Base-by-base conservation (phyloP, 2,329 filamentous ascomycete species). In the Xylariaceae sp. region DNA sequence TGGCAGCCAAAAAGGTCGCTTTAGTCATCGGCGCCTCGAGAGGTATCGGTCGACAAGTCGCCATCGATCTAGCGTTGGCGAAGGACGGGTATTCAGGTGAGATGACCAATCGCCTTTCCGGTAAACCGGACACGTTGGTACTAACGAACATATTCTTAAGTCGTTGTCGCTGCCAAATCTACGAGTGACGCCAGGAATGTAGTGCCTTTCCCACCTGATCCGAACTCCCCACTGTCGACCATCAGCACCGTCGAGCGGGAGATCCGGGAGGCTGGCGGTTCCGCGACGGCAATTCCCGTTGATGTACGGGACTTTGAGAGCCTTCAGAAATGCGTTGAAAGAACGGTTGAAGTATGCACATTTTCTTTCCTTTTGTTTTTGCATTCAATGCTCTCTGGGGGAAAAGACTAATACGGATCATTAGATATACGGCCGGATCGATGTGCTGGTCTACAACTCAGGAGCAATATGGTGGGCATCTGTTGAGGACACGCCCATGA, bases 381-480 rank as follows among this genome's bases (percentile, higher is more conserved):
- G n/a, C 48, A 48, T 11, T 22, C 39, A 27, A 29, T 27, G 32
- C 20, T 4, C 25, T 20, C 20, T 22, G 4, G 17, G n/a, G 20
- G 16, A 22, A 11, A n/a, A 4, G 6, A 17, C 51, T 50, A 25
- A 54, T 41, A 16, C 6, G 7, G 10, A 22, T 25, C n/a, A 35
- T 10, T 53, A 79, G 57, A 70, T 64, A 4, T 84, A 85, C 56
- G 74, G 75, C 35, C 77, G 76, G 19, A 70, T 94, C 3, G 87
- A 93, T 61, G 83, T 85, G 1, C 67, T 94, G 2, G 65, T 93
- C 39, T 94, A 94, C 71, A 94, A 93, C 63, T 83, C 84, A 0
- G 88, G 88, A 33, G 88, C 88, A 3, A 90, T 94, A 54, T 93
- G 85, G 83, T 92, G 88, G 87, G 78, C 84, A 0, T 77, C 84